Evolutionary conservation across 192 early-diverging fungal genomes (phyloP), one percentile per base, ranked within the genome.

Genomic region (Entophlyctis luteolus): DNA sequence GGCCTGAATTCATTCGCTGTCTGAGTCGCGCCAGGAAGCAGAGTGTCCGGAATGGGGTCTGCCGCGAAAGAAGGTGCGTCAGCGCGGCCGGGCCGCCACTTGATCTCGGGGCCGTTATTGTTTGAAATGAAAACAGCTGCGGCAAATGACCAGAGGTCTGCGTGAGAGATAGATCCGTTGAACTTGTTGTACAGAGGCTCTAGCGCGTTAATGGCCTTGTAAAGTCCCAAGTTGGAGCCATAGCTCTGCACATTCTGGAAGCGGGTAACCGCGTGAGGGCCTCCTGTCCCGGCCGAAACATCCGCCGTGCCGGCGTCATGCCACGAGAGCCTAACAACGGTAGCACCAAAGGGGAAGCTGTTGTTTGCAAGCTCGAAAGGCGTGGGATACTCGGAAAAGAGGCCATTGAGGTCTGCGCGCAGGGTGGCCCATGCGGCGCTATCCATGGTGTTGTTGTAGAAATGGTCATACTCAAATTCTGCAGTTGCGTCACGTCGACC

Each of bases 1-100:
- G 71, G 67, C 18, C 77, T 68, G 1, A 87, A 58, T 48, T 84
- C 80, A 33, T 69, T 3, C 20, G 62, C 25, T 1, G 32, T 56
- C 54, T 35, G 32, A 39, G 27, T 36, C 1, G 72, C 72, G 53
- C 59, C 73, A 53, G 62, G 73, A n/a, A 72, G 36, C 48, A 38
- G 38, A 6, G 55, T 65, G 31, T 47, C 47, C 49, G 28, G 52
- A 27, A 54, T 67, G 2, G 12, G 20, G 20, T 22, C 50, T 48
- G 18, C 58, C 23, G 2, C 31, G 58, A 74, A 58, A 55, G 84
- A 81, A n/a, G 25, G 62, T 14, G 80, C 76, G n/a, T 65, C 45
- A 28, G 23, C 48, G 5, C 54, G 54, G 5, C 54, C 54, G 4
- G 54, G 54, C 36, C 54, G 3, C 54, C 54, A 55, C 36, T 8